Evolutionary conservation across 345 rosid genomes (phyloP).

Genomic region (Gossypium stocksii): DNA sequence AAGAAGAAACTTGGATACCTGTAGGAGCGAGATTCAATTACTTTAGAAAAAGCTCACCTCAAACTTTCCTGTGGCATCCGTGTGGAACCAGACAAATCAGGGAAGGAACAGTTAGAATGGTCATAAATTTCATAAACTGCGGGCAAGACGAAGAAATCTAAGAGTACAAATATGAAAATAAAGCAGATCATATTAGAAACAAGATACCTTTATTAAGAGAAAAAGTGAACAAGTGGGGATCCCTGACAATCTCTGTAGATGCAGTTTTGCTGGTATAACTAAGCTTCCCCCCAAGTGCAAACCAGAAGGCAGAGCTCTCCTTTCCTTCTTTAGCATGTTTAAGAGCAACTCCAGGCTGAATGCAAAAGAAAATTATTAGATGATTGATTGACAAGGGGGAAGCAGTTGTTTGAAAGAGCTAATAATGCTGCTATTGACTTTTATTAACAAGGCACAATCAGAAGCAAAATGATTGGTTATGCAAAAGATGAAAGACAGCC

Average conservation of each 20-base stretch:
- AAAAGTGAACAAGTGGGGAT: slow-evolving; percentile 80
- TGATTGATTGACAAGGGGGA: not conserved
- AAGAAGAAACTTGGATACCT: slow-evolving; percentile 21
- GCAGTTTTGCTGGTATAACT: slow-evolving; percentile 67
- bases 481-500: not conserved
- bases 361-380: slow-evolving; percentile 8
- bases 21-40: slow-evolving; percentile 13
- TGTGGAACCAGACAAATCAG: slow-evolving; percentile 24
- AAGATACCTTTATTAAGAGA: slow-evolving; percentile 61
- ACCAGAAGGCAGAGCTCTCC: slow-evolving; percentile 95
- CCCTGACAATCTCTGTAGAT: slow-evolving; percentile 59
- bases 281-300: slow-evolving; percentile 96
- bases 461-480: not conserved
- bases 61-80: slow-evolving; percentile 68
- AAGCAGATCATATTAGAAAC: slow-evolving; percentile 14
- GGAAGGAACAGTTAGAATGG: slow-evolving; percentile 35
- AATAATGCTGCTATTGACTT: not conserved
- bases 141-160: slow-evolving; percentile 13
- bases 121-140: slow-evolving; percentile 17
- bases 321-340: slow-evolving; percentile 97
- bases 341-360: slow-evolving; percentile 77
- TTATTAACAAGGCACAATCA: not conserved
- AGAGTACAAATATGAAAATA: slow-evolving; percentile 6
- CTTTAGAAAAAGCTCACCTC: slow-evolving; percentile 59
- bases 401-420: not conserved